Percentiles rank a stretch among this genome's conserved stretches.
Conservation (phyloP, 306 rosid species). For the Alnus glutinosa region DNA sequence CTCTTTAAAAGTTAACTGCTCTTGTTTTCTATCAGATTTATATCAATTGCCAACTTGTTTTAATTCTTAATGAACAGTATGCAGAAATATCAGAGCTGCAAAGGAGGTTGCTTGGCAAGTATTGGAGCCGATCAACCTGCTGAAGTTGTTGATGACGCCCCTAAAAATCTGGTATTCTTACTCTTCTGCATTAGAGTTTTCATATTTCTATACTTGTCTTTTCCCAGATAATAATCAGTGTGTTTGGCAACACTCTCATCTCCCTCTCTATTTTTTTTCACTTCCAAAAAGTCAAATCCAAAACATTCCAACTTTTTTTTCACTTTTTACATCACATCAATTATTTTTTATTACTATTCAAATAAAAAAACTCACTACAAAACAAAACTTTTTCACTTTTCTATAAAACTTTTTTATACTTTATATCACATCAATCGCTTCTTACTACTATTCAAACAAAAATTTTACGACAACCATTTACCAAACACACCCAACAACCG, state of each 20-base stretch:
- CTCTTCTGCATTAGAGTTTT: conserved; percentile 20
- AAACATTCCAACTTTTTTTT: no score
- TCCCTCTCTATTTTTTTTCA: no score
- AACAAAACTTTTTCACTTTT: no score
- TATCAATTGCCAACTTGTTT: conserved; percentile 18
- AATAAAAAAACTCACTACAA: no score
- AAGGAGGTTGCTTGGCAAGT: conserved; percentile 87
- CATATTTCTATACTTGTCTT: not conserved
- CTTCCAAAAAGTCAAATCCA: no score
- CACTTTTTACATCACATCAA: no score
- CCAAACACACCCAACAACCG: not conserved
- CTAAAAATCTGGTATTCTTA: conserved; percentile 70
- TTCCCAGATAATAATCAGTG: not conserved
- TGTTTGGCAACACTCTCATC: no score
- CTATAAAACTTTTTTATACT: no score
- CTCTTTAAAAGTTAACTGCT: not conserved
- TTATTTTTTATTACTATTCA: no score
- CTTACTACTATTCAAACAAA: no score
- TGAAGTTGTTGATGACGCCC: conserved; percentile 87
- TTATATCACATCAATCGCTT: no score
- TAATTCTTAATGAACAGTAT: conserved; percentile 52
- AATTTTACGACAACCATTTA: no score
- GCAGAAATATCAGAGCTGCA: conserved; percentile 87
- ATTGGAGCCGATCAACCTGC: conserved; percentile 95
- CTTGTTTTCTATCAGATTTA: conserved; percentile 9